phyloP scores from a whole-genome alignment of 2,329 filamentous ascomycete species.

The Bipolaris victoriae region DNA sequence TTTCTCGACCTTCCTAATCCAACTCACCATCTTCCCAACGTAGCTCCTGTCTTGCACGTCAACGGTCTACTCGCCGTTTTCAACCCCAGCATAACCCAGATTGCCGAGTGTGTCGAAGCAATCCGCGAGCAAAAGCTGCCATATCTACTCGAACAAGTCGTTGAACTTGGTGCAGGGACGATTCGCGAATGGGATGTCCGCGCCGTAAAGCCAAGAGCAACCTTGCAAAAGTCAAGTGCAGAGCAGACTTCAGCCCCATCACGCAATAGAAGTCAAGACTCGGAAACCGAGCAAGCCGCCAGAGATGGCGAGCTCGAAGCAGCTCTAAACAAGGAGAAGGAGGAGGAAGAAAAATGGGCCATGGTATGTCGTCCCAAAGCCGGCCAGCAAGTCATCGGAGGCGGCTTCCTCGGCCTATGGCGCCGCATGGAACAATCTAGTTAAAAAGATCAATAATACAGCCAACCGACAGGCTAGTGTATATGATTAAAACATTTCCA shows the following conservation, averaged over 20 bases:
- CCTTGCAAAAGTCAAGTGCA: constrained; percentile 29
- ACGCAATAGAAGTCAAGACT: constrained; percentile 21
- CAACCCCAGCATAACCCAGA: constrained; percentile 79
- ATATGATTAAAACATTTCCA: not conserved
- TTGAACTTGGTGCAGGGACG: constrained; percentile 63
- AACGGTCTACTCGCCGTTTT: constrained; percentile 73
- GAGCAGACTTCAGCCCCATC: constrained; percentile 17
- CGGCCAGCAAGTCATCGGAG: constrained; percentile 43
- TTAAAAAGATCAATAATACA: not conserved
- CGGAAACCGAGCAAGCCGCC: constrained; percentile 29
- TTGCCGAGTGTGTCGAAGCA: constrained; percentile 66
- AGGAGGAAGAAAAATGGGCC: constrained; percentile 40
- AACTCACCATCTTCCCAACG: constrained; percentile 58
- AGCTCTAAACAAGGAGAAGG: constrained; percentile 32
- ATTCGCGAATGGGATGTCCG: constrained; percentile 70
- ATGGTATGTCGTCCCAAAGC: constrained; percentile 49
- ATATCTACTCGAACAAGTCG: constrained; percentile 63
- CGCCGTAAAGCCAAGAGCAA: constrained; percentile 53
- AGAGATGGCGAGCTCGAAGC: constrained; percentile 40
- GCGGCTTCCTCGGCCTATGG: constrained; percentile 48
- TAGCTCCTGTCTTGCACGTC: constrained; percentile 65
- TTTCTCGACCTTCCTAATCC: constrained; percentile 76
- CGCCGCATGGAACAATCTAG: constrained; percentile 37
- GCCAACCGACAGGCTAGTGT: not conserved
- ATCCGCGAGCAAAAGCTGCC: constrained; percentile 63